These are phyloP conservation scores for Leucoagaricus sp. DNA, from an alignment of 1,284 basidiomycete genomes.

Conservation along the genomic window DNA sequence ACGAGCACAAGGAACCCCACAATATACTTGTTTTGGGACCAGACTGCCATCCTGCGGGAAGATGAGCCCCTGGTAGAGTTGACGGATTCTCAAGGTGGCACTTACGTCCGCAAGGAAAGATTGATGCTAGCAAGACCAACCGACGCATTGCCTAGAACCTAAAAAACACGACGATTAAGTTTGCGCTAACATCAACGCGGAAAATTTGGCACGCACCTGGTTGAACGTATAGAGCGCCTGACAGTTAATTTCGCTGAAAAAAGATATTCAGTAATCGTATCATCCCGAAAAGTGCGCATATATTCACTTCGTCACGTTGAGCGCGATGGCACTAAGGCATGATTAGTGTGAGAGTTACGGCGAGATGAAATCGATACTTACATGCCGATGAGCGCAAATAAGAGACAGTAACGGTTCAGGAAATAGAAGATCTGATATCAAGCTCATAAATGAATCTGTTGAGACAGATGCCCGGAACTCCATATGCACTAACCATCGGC, in stretches of 20 bases:
- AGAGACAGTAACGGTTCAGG: constrained; percentile 66
- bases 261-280: constrained; percentile 1
- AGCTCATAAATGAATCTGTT: not conserved
- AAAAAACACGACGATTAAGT: constrained; percentile 13
- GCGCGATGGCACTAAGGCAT: constrained; percentile 47
- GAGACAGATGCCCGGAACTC: not conserved
- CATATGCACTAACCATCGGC: constrained; percentile 50
- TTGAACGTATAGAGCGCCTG: constrained; percentile 76
- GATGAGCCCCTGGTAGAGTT: constrained; percentile 9
- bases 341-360: constrained; percentile 7
- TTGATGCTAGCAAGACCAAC: constrained; percentile 79
- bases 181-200: constrained; percentile 9
- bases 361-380: constrained; percentile 33
- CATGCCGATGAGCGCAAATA: constrained; percentile 75
- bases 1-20: constrained; percentile 54
- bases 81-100: constrained; percentile 18
- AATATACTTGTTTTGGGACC: constrained; percentile 65
- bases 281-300: constrained; percentile 5
- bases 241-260: constrained; percentile 58
- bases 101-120: constrained; percentile 75
- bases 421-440: constrained; percentile 69
- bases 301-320: constrained; percentile 54
- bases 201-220: constrained; percentile 41
- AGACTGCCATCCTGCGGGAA: constrained; percentile 60
- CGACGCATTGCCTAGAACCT: constrained; percentile 63